phyloP scores from a whole-genome alignment of 2,329 filamentous ascomycete genomes.

The Grosmannia clavigera region DNA sequence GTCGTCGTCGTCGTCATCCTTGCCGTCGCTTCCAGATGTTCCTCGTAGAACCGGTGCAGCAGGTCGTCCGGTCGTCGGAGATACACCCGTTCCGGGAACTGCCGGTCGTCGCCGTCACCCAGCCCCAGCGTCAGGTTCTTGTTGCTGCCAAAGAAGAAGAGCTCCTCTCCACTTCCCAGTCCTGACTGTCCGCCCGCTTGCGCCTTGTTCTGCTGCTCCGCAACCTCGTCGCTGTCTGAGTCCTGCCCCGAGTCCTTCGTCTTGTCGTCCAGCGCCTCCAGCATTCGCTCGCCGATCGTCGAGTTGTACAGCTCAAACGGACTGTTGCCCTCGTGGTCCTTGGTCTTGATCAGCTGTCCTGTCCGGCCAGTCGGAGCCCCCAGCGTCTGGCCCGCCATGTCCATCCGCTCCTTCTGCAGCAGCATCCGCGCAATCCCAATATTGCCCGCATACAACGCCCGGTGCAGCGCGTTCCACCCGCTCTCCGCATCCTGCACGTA shows the following conservation, averaged over 20 bases:
- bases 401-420: conserved; percentile 61
- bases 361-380: conserved; percentile 47
- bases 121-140: conserved; percentile 88
- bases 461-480: conserved; percentile 90
- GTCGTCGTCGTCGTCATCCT: not conserved
- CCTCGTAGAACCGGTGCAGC: conserved; percentile 58
- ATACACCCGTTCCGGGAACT: conserved; percentile 76
- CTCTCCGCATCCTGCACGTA: conserved; percentile 82
- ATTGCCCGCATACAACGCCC: conserved; percentile 83
- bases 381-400: conserved; percentile 46
- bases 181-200: conserved; percentile 8
- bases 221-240: not conserved
- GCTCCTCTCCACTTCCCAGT: conserved; percentile 53
- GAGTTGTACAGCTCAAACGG: conserved; percentile 87
- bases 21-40: conserved; percentile 41
- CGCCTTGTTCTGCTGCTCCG: not conserved
- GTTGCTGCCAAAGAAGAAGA: conserved; percentile 93
- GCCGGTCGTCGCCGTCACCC: conserved; percentile 89
- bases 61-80: conserved; percentile 68
- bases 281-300: conserved; percentile 68
- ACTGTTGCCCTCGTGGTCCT: conserved; percentile 88
- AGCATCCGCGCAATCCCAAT: conserved; percentile 74
- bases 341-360: conserved; percentile 78
- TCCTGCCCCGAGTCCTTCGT: not conserved
- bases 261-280: conserved; percentile 27